phyloP scores from a whole-genome alignment of 2,329 filamentous ascomycete genomes.

The Ophiostoma himal-ulmi region DNA sequence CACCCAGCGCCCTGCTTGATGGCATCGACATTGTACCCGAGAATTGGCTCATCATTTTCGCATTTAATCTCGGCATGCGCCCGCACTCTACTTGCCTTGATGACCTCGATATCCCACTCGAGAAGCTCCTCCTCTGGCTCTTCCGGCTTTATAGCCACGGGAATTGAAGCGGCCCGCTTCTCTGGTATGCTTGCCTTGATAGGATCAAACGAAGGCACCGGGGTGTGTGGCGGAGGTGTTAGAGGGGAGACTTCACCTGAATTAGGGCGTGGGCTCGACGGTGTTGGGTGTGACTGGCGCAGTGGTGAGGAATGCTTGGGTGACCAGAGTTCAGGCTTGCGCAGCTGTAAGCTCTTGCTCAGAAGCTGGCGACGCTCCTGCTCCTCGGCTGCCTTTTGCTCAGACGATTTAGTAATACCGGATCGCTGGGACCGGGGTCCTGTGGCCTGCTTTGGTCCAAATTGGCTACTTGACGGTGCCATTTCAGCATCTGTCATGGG shows the following conservation, averaged over 20 bases:
- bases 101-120: conserved; percentile 23
- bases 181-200: not conserved
- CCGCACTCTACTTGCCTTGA: conserved; percentile 18
- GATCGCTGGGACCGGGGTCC: not conserved
- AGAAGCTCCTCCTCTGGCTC: conserved; percentile 19
- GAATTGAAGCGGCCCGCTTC: not conserved
- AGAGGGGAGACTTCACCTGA: conserved; percentile 13
- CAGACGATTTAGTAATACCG: not conserved
- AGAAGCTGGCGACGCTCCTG: conserved; percentile 4
- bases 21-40: not conserved
- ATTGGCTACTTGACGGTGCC: not conserved
- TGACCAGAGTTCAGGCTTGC: conserved; percentile 12
- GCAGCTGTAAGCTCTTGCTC: not conserved
- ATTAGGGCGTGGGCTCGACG: not conserved
- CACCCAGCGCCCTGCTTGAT: not conserved
- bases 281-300: conserved; percentile 15
- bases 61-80: not conserved
- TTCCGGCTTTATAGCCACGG: not conserved
- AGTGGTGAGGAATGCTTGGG: conserved; percentile 17
- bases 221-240: conserved; percentile 17
- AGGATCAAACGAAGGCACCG: not conserved
- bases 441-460: not conserved
- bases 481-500: conserved; percentile 2
- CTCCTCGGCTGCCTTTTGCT: not conserved
- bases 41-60: not conserved